Conservation (phyloP, 176 grass and related monocot species). For the Puya raimondii region DNA sequence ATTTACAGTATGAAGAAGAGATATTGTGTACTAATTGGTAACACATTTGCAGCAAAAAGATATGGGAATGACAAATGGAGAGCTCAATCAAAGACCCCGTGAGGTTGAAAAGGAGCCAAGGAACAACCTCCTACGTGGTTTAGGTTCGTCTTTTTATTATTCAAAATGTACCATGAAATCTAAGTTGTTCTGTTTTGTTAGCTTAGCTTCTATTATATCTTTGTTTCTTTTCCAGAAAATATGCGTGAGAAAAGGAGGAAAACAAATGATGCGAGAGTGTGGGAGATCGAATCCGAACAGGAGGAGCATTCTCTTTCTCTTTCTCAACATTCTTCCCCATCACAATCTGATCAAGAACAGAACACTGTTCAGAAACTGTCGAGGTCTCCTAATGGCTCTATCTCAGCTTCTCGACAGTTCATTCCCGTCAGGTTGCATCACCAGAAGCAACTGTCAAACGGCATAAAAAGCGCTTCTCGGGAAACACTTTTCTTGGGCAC, state of each 20-base stretch:
- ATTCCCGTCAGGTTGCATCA: conserved; percentile 33
- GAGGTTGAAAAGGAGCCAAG: conserved; percentile 44
- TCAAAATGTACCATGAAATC: not conserved
- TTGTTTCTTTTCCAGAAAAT: conserved; percentile 39
- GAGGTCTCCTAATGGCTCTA: conserved; percentile 39
- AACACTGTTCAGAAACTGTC: conserved; percentile 56
- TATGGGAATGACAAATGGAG: conserved; percentile 26
- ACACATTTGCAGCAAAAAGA: conserved; percentile 32
- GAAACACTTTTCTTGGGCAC: conserved; percentile 1
- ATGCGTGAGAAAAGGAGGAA: conserved; percentile 56
- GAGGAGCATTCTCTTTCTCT: conserved; percentile 90
- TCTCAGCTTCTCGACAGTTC: conserved; percentile 40
- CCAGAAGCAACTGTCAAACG: conserved; percentile 18
- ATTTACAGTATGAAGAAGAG: no score
- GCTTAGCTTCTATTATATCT: not conserved
- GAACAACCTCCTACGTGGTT: conserved; percentile 29
- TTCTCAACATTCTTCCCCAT: conserved; percentile 86
- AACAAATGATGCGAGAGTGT: conserved; percentile 33
- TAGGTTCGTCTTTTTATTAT: conserved; percentile 27
- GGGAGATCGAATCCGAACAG: conserved; percentile 55
- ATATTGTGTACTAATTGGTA: not conserved
- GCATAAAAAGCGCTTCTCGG: conserved; percentile 22
- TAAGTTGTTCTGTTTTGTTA: not conserved
- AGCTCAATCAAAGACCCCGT: conserved; percentile 26
- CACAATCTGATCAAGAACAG: conserved; percentile 86